These are phyloP conservation scores for Boletus subluridellus DNA, from an alignment of 1,284 basidiomycete species.

Conservation along the genomic window DNA sequence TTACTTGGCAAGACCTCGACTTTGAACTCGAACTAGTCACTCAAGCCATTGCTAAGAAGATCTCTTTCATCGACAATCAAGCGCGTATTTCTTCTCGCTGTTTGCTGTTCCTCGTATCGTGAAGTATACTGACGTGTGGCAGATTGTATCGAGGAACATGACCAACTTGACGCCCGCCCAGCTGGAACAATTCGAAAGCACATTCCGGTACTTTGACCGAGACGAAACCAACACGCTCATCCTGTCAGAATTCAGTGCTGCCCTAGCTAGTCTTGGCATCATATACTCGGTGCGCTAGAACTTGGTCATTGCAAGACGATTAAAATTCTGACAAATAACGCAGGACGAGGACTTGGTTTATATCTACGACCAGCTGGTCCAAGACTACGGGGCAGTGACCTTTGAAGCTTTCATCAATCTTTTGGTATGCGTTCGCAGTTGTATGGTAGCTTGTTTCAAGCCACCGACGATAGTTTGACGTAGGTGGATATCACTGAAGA, in stretches of 20 bases:
- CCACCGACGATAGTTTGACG: constrained; percentile 2
- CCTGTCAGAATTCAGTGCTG: constrained; percentile 85
- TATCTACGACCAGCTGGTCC: constrained; percentile 81
- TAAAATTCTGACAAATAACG: constrained; percentile 6
- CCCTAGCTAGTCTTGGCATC: constrained; percentile 91
- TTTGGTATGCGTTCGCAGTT: constrained; percentile 51
- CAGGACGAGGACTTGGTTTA: constrained; percentile 85
- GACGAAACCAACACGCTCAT: constrained; percentile 88
- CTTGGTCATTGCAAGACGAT: neutral
- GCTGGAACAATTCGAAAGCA: constrained; percentile 94
- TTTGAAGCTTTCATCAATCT: constrained; percentile 96
- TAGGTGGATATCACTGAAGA: constrained; percentile 96
- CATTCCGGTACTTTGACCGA: constrained; percentile 96
- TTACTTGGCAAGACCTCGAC: constrained; percentile 85
- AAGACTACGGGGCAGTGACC: constrained; percentile 84
- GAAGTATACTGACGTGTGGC: constrained; percentile 9
- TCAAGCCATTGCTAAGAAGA: constrained; percentile 83
- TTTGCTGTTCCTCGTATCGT: neutral
- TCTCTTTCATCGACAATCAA: constrained; percentile 95
- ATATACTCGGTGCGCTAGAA: constrained; percentile 75
- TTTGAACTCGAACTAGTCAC: constrained; percentile 86
- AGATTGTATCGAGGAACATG: constrained; percentile 91
- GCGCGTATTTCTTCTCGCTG: constrained; percentile 37
- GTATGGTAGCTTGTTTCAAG: neutral
- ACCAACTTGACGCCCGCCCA: constrained; percentile 93